Percentiles rank a stretch among this genome's conserved stretches.
Conservation (phyloP, 805 yeast genomes). For the Yamadazyma scolyti region DNA sequence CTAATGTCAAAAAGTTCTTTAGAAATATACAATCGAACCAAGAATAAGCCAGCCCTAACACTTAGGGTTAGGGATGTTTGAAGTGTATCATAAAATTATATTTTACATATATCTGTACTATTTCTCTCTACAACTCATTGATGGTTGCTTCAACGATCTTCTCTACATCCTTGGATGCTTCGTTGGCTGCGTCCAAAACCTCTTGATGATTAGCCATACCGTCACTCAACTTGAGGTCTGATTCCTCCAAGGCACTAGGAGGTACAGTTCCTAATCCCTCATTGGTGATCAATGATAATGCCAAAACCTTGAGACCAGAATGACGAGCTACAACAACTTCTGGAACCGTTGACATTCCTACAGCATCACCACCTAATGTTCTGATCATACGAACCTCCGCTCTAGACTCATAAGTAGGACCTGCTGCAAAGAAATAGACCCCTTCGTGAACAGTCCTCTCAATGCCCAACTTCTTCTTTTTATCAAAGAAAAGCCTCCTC, state of each 20-base stretch:
- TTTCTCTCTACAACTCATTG: constrained; percentile 29
- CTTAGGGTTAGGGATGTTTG: no score
- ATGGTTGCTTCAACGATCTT: constrained; percentile 60
- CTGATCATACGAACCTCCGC: constrained; percentile 83
- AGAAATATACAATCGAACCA: no score
- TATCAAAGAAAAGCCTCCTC: constrained; percentile 58
- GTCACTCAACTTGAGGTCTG: constrained; percentile 50
- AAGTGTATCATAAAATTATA: no score
- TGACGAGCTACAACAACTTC: constrained; percentile 93
- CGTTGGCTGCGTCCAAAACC: constrained; percentile 76
- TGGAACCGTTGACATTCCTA: constrained; percentile 98
- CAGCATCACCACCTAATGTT: constrained; percentile 83
- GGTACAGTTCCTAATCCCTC: constrained; percentile 70
- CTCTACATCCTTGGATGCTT: constrained; percentile 81
- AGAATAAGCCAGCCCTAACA: no score
- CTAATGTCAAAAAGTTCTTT: no score
- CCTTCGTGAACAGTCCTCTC: constrained; percentile 80
- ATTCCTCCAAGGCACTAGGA: constrained; percentile 57
- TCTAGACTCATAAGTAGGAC: constrained; percentile 91
- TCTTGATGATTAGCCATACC: constrained; percentile 93
- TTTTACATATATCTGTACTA: neutral
- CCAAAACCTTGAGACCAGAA: constrained; percentile 75
- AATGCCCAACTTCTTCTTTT: constrained; percentile 41
- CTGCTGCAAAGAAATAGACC: constrained; percentile 77
- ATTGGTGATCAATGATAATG: constrained; percentile 83